Evolutionary conservation across 1,139 yeast genomes (phyloP).

Genomic region (Yarrowia galli): DNA sequence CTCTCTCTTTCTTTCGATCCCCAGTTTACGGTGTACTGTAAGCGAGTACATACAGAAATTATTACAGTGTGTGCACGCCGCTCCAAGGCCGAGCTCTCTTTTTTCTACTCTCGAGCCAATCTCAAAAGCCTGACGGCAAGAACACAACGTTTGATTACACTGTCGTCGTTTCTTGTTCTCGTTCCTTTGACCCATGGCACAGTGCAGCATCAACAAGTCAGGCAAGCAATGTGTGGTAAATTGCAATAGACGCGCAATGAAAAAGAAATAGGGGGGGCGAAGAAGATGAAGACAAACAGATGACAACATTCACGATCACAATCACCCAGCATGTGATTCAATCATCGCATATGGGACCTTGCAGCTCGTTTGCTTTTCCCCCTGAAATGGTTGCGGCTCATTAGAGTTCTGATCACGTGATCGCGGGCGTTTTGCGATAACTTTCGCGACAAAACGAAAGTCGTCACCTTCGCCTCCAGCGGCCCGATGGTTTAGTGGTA

Average conservation of each 20-base stretch:
- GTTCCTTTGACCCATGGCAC: not conserved
- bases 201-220: too few species aligned
- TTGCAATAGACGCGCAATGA: not conserved
- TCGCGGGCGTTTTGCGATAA: not conserved
- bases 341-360: not conserved
- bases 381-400: too few species aligned
- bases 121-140: not conserved
- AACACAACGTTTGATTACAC: slow-evolving; percentile 25
- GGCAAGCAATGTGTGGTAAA: not conserved
- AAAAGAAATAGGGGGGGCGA: slow-evolving; percentile 3
- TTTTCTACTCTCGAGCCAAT: not conserved
- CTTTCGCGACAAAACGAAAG: not conserved
- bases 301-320: too few species aligned
- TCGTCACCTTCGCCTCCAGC: not conserved
- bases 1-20: not conserved
- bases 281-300: too few species aligned
- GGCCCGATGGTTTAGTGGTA: slow-evolving; percentile 39
- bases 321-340: not conserved
- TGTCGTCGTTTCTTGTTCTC: slow-evolving; percentile 20
- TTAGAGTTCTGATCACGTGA: not conserved
- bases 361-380: not conserved
- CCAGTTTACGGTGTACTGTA: too few species aligned
- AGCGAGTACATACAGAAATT: too few species aligned
- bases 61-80: not conserved
- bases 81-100: too few species aligned